Conservation (phyloP, 23 red algal genomes). For the Gracilariopsis chorda region DNA sequence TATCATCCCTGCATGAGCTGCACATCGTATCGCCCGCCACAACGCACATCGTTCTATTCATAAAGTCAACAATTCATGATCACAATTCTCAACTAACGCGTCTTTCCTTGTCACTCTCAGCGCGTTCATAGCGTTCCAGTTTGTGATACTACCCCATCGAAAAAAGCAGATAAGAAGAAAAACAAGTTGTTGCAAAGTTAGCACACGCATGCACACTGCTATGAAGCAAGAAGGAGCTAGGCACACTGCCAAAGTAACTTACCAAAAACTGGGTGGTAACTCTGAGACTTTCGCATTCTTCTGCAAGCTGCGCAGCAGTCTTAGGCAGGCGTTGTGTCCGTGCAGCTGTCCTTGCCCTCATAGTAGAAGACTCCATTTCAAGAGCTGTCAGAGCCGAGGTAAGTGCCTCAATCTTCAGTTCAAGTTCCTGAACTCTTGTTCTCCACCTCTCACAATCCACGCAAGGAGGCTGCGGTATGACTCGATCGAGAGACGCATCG, state of each 20-base stretch:
- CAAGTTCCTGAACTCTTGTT: slow-evolving; percentile 19
- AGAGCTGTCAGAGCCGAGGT: not conserved
- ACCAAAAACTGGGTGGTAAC: slow-evolving; percentile 55
- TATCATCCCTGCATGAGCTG: slow-evolving; percentile 42
- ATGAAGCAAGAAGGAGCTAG: not conserved
- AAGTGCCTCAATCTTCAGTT: slow-evolving; percentile 30
- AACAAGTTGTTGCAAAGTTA: not conserved
- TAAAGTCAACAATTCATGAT: not conserved
- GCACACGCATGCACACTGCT: not conserved
- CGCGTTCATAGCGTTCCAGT: slow-evolving; percentile 44
- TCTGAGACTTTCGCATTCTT: slow-evolving; percentile 37
- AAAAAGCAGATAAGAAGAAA: not conserved
- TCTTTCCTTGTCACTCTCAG: not conserved
- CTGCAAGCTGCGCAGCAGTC: not conserved
- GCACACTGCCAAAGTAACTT: not conserved
- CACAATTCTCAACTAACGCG: not conserved
- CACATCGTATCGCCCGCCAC: slow-evolving; percentile 38
- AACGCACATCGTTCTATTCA: slow-evolving; percentile 30
- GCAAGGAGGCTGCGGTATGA: not conserved
- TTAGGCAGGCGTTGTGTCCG: not conserved
- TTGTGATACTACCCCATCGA: slow-evolving; percentile 4
- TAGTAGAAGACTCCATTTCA: slow-evolving; percentile 20
- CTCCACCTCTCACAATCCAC: slow-evolving; percentile 40
- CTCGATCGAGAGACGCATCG: not conserved
- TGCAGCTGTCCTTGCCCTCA: not conserved